Conservation (phyloP, 2,329 filamentous ascomycete species). For the Trichoderma afroharzianum region DNA sequence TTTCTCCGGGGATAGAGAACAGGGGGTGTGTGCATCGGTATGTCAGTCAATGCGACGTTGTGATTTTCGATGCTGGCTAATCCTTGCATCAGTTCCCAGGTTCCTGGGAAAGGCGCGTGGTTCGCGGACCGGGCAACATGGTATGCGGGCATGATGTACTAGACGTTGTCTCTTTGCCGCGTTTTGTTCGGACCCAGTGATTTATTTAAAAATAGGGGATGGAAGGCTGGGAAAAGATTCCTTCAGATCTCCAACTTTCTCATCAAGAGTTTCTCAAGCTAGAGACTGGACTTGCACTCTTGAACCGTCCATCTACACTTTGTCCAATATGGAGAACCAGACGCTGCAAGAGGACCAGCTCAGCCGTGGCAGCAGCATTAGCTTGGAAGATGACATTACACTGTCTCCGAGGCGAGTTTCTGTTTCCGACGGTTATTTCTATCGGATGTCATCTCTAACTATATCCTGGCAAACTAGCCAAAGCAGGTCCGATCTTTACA, state of each 20-base stretch:
- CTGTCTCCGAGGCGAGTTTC: background rate
- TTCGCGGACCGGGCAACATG: background rate
- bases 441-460: background rate
- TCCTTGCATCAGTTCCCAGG: background rate
- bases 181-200: background rate
- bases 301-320: background rate
- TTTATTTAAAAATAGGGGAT: background rate
- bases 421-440: too few species aligned
- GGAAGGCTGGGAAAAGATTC: background rate
- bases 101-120: background rate
- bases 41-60: background rate
- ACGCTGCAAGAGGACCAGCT: background rate
- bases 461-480: background rate
- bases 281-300: background rate
- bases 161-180: background rate
- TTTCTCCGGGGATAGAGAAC: background rate
- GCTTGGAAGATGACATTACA: background rate
- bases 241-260: background rate
- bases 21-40: background rate
- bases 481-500: background rate
- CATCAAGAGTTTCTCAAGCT: background rate
- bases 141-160: background rate
- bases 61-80: background rate
- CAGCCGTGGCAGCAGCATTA: constrained; percentile 7
- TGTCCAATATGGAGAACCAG: background rate